phyloP scores from a whole-genome alignment of 176 grass and related monocot species.

The Triticum urartu region DNA sequence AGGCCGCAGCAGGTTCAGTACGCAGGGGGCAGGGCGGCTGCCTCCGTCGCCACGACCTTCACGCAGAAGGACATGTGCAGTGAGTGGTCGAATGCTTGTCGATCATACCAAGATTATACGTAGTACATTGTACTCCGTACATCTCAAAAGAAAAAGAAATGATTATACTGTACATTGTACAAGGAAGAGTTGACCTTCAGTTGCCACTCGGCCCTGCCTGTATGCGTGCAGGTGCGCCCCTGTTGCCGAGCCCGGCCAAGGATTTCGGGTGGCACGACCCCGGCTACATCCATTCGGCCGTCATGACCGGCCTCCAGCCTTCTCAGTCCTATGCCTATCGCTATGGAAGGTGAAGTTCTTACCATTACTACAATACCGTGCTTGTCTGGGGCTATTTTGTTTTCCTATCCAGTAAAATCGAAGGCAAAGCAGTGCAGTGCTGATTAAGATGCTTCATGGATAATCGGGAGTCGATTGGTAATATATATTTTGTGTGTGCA shows the following conservation, averaged over 20 bases:
- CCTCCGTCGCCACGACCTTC: constrained; percentile 54
- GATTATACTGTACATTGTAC: too few species aligned
- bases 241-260: constrained; percentile 60
- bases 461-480: too few species aligned
- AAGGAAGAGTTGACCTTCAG: neutral
- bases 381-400: neutral
- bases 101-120: neutral
- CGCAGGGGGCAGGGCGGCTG: constrained; percentile 25
- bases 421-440: too few species aligned
- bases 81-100: constrained; percentile 33
- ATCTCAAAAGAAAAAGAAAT: too few species aligned
- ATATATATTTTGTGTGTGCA: constrained; percentile 9
- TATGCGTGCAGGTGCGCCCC: neutral
- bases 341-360: constrained; percentile 55
- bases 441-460: too few species aligned
- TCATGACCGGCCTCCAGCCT: constrained; percentile 65
- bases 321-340: constrained; percentile 66
- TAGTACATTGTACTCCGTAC: too few species aligned
- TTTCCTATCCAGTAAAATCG: neutral
- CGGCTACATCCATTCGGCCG: constrained; percentile 69
- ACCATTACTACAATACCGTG: too few species aligned
- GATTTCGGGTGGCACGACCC: constrained; percentile 95
- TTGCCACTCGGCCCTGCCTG: too few species aligned
- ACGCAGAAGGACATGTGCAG: constrained; percentile 79
- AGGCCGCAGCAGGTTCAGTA: constrained; percentile 72